Base-by-base conservation (phyloP, 2,329 filamentous ascomycete genomes). In the Byssoonygena ceratinophila region DNA sequence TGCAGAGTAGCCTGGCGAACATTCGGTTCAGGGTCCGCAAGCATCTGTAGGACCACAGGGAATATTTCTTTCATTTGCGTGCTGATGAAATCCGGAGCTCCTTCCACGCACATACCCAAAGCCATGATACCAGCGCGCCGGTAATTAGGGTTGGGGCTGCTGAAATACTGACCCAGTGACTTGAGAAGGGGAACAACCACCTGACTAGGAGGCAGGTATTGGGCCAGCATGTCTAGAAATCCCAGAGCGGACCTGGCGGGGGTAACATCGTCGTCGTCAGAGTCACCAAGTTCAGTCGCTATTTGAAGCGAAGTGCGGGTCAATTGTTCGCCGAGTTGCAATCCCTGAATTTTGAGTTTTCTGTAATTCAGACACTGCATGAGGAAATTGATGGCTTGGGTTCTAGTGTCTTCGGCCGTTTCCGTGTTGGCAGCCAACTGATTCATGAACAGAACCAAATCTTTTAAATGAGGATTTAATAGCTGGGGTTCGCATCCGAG, bases 41-140 rank as follows among this genome's bases (percentile, higher is more conserved):
- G 80, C 7, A 97, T 78, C 63, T 81, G 82, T 54, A 96, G 77
- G 54, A 97, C 82, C 60, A 87, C 77, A 46, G 92, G 92, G 67
- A 97, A 81, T 59, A 97, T 85, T 59, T 84, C 80, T 63, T 84
- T 78, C 57, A 97, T 80, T 71, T 98, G 92, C 18, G 90, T 95
- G 58, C 87, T 88, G 64, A 97, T 89, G 71, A 97, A 98, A 69
- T 98, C 92, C 14, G 92, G 92, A 27, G 92, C 91, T 61, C 92
- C 92, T 75, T 97, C 92, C 50, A 95, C 91, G 61, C 87, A 91
- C 75, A 91, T 94, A 55, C 91, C 91, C 4, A 98, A 79, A 46
- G 91, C 85, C 57, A 97, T 78, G 65, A 97, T 92, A 70, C 87
- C 90, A 51, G 91, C 90, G 70, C 91, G 86, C 55, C 91, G 84